Evolutionary conservation across 2,329 filamentous ascomycete genomes (phyloP).

Genomic region (Furcasterigmium sp.): DNA sequence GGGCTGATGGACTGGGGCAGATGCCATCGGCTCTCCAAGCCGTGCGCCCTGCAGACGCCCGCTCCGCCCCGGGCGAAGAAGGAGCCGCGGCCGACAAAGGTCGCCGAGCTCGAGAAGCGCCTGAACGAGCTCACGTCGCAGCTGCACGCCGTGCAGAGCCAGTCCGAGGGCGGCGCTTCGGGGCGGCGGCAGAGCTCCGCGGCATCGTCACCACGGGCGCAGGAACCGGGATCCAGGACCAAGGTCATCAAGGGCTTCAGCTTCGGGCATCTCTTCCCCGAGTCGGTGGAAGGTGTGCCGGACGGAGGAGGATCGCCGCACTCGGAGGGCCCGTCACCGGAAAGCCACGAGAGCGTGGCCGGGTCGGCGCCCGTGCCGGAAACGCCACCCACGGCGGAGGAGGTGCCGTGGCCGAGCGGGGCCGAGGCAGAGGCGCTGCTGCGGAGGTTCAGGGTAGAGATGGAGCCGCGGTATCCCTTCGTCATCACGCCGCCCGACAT

Average conservation of each 20-base stretch:
- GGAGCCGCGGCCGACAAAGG: constrained; percentile 39
- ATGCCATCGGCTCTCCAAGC: constrained; percentile 41
- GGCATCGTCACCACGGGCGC: not conserved
- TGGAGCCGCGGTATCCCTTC: constrained; percentile 38
- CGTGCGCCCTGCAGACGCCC: constrained; percentile 40
- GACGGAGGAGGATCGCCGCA: too few relatives aligned
- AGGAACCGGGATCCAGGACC: not conserved
- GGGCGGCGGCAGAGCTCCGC: not conserved
- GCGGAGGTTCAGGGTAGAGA: constrained; percentile 24
- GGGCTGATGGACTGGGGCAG: constrained; percentile 23
- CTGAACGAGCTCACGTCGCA: constrained; percentile 43
- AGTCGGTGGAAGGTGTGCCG: too few relatives aligned
- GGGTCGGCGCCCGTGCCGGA: not conserved
- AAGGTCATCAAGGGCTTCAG: not conserved
- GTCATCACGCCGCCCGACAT: constrained; percentile 32
- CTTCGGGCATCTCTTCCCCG: constrained; percentile 8
- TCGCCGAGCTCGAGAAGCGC: constrained; percentile 45
- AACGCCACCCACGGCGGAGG: constrained; percentile 2
- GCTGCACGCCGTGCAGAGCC: constrained; percentile 23
- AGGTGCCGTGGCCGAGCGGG: constrained; percentile 33
- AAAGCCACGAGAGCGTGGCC: not conserved
- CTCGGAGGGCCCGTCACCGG: not conserved
- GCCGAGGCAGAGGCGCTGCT: constrained; percentile 35
- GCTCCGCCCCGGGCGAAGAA: constrained; percentile 43
- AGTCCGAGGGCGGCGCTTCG: not conserved